Evolutionary conservation across 2,329 filamentous ascomycete species (phyloP), one percentile per base, ranked within the genome.

Genomic region (Claviceps pazoutovae): DNA sequence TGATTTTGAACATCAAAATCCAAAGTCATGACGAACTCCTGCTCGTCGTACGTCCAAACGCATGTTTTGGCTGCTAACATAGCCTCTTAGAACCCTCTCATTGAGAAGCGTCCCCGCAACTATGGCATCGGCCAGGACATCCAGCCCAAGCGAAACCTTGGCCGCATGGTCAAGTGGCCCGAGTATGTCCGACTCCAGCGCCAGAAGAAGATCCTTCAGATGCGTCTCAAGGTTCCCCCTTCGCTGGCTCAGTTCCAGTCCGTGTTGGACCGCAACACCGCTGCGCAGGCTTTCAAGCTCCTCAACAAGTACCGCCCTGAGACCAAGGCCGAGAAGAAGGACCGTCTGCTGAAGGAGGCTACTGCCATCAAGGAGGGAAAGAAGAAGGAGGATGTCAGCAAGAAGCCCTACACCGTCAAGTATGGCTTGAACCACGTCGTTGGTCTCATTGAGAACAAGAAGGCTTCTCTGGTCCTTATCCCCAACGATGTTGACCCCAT

Each of bases 251-350:
- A 98, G 80, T 98, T 97, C 85, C 84, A 89, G 78, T 86, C 91
- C 74, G 89, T 94, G 64, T 86, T 97, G 66, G 88, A 95, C 82
- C 86, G 87, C 76, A 94, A 95, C 82, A 87, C 91, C 61, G 94
- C 94, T 63, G 87, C 89, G 66, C 91, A 97, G 79, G 80, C 88
- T 61, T 93, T 98, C 82, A 97, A 97, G 83, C 85, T 98, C 70
- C 87, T 98, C 70, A 95, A 95, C 87, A 98, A 98, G 83, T 98
- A 98, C 86, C 89, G 91, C 66, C 93, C 93, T 62, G 93, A 98
- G 83, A 94, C 88, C 74, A 97, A 96, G 84, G 78, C 80, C 65
- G 91, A 97, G 85, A 98, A 98, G 88, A 98, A 97, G 84, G 94
- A 98, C 80, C 89, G 93, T 76, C 81, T 98, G 61, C 83, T 87